A percentile compares a stretch with the other conserved stretches of the same genome.
Evolutionary conservation across 177 flowering plant species (phyloP).

Genomic region (Vitis hybrid): DNA sequence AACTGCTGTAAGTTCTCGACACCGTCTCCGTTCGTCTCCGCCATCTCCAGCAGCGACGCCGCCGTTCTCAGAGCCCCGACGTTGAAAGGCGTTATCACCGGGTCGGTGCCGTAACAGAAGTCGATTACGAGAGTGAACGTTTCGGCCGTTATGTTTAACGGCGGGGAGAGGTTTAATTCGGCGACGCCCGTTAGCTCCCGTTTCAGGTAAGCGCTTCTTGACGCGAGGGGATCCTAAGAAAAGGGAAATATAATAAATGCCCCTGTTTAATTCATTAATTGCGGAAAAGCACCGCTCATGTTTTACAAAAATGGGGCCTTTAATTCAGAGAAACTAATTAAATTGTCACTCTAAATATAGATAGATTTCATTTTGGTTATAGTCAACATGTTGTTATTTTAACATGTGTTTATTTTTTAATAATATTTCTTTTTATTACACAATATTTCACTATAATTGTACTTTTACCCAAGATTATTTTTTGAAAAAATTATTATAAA

Average conservation of each 20-base stretch:
- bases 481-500: no score
- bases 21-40: slow-evolving; percentile 21
- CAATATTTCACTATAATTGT: neutral
- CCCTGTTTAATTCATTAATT: slow-evolving; percentile 4
- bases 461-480: no score
- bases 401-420: no score
- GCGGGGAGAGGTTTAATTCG: slow-evolving; percentile 50
- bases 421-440: neutral
- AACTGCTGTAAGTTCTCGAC: slow-evolving; percentile 40
- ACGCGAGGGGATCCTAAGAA: slow-evolving; percentile 49
- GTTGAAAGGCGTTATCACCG: slow-evolving; percentile 65
- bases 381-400: no score
- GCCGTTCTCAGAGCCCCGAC: slow-evolving; percentile 61
- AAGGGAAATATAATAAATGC: slow-evolving; percentile 3
- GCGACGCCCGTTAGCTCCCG: slow-evolving; percentile 42
- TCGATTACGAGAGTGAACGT: slow-evolving; percentile 56
- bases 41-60: slow-evolving; percentile 68
- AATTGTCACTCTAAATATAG: no score
- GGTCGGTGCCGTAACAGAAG: slow-evolving; percentile 56
- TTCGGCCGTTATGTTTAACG: slow-evolving; percentile 63
- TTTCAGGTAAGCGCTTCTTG: slow-evolving; percentile 57
- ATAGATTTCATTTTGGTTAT: no score
- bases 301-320: no score
- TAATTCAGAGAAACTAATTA: no score
- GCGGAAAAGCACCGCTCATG: neutral